Evolutionary conservation across 176 grass and related monocot species (phyloP).

Genomic region (Aegilops sharonensis): DNA sequence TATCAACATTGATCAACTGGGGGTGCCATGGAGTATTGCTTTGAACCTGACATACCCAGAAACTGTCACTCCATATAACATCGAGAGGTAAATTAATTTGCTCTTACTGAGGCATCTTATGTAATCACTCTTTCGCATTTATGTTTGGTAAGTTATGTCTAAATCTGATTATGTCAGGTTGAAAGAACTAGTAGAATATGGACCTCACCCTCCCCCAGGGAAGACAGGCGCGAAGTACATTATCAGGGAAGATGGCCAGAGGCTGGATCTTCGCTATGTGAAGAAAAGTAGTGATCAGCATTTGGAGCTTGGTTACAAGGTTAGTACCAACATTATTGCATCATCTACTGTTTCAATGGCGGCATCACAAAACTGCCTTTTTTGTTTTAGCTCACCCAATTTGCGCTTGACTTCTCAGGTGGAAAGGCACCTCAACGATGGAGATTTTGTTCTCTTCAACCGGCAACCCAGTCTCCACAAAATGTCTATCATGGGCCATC

Average conservation of each 20-base stretch:
- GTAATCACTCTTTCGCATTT: not conserved
- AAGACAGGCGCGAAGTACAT: constrained; percentile 97
- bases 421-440: constrained; percentile 86
- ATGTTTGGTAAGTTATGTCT: not conserved
- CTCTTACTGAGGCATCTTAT: not conserved
- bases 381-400: not conserved
- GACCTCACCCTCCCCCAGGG: constrained; percentile 84
- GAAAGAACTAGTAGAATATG: constrained; percentile 96
- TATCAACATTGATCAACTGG: constrained; percentile 95
- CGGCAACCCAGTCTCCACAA: constrained; percentile 96
- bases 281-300: constrained; percentile 99
- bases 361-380: not conserved
- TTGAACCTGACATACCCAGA: constrained; percentile 95
- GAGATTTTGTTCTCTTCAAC: constrained; percentile 95
- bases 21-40: constrained; percentile 98
- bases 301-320: constrained; percentile 96
- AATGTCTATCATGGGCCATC: constrained; percentile 98
- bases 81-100: constrained; percentile 64
- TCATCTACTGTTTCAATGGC: not conserved
- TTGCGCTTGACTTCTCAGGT: constrained; percentile 47
- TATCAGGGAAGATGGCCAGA: constrained; percentile 93
- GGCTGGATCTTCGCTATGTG: constrained; percentile 91
- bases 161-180: constrained; percentile 50
- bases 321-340: not conserved
- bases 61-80: constrained; percentile 97